Evolutionary conservation across 257 asterid genomes (phyloP).

Genomic region (Jacaranda mimosifolia): DNA sequence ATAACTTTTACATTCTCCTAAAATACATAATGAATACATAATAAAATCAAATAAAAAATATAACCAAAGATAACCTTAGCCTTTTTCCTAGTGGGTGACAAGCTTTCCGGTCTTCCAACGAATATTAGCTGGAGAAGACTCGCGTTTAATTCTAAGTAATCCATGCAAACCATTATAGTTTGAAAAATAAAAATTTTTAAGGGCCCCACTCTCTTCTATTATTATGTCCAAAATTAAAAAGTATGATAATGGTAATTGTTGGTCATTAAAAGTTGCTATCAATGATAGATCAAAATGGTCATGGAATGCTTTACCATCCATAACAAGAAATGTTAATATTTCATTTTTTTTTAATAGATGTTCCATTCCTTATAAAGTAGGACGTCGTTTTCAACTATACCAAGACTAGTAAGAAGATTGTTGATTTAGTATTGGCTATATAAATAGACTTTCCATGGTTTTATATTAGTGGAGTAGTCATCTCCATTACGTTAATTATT

Average conservation of each 20-base stretch:
- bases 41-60: too few relatives aligned
- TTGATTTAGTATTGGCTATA: not conserved
- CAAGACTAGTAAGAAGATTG: not conserved
- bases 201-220: not conserved
- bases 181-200: not conserved
- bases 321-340: slow-evolving; percentile 20
- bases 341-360: not conserved
- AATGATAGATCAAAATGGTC: slow-evolving; percentile 6
- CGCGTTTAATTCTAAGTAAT: slow-evolving; percentile 13
- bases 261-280: not conserved
- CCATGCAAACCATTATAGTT: not conserved
- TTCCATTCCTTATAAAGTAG: not conserved
- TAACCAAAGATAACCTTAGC: too few relatives aligned
- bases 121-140: not conserved
- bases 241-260: not conserved
- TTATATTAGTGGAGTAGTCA: slow-evolving; percentile 13
- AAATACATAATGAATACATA: too few relatives aligned
- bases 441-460: not conserved
- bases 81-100: slow-evolving; percentile 23
- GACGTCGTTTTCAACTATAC: too few relatives aligned
- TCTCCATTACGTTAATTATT: not conserved
- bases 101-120: slow-evolving; percentile 3
- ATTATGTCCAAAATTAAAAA: not conserved
- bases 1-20: too few relatives aligned
- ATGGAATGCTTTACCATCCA: slow-evolving; percentile 28